These are phyloP conservation scores for Chalciporus sp. DNA, from an alignment of 1,284 basidiomycete species.

Conservation along the genomic window DNA sequence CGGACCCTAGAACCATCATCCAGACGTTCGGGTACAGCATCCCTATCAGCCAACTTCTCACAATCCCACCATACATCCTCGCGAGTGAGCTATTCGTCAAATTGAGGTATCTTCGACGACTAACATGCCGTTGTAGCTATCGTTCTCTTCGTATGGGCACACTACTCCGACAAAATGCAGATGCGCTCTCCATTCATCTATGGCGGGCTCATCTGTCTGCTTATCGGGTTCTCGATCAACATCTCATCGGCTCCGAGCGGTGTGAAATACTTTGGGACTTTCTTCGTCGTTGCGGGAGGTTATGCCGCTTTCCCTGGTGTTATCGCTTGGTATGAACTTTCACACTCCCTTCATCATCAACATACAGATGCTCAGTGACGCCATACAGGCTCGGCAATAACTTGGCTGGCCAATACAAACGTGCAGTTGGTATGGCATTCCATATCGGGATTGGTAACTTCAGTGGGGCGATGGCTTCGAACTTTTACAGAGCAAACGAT, in stretches of 20 bases:
- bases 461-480: slow-evolving; percentile 41
- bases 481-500: slow-evolving; percentile 62
- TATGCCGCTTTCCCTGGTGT: slow-evolving; percentile 66
- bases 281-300: slow-evolving; percentile 59
- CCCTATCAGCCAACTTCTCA: slow-evolving; percentile 65
- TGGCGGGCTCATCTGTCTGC: slow-evolving; percentile 50
- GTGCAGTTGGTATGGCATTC: slow-evolving; percentile 47
- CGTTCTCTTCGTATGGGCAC: slow-evolving; percentile 51
- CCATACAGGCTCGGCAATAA: slow-evolving; percentile 46
- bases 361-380: neutral
- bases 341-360: no score
- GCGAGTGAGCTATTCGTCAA: slow-evolving; percentile 46
- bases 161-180: slow-evolving; percentile 59
- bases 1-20: slow-evolving; percentile 57
- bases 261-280: slow-evolving; percentile 70
- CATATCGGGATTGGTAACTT: slow-evolving; percentile 49
- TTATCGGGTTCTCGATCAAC: slow-evolving; percentile 69
- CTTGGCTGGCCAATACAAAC: slow-evolving; percentile 50
- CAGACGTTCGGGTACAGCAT: slow-evolving; percentile 58
- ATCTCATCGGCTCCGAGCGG: slow-evolving; percentile 44
- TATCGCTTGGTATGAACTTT: slow-evolving; percentile 58
- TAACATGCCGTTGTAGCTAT: slow-evolving; percentile 44
- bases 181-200: slow-evolving; percentile 65
- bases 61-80: slow-evolving; percentile 68
- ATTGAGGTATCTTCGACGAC: neutral